Evolutionary conservation across 176 grass and related monocot species (phyloP).

Genomic region (Carex scoparia): DNA sequence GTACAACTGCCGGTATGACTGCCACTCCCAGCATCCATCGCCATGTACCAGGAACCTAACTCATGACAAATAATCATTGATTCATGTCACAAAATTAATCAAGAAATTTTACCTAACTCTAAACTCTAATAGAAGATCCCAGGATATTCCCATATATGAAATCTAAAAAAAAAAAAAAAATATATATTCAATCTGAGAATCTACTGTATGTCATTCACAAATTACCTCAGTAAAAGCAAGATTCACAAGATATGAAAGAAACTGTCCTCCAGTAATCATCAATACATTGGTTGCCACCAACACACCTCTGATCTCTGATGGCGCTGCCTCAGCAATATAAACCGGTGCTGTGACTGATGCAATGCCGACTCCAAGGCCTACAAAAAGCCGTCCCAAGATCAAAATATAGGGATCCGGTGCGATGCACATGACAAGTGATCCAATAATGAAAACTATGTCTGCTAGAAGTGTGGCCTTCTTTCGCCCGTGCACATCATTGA

Average conservation of each 20-base stretch:
- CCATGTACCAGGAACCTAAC: slow-evolving; percentile 92
- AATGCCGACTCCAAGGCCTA: slow-evolving; percentile 74
- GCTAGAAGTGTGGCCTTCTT: slow-evolving; percentile 87
- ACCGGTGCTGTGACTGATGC: slow-evolving; percentile 87
- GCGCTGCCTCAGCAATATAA: slow-evolving; percentile 87
- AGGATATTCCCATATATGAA: not conserved
- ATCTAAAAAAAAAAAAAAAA: too few relatives aligned
- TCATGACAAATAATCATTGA: slow-evolving; percentile 26
- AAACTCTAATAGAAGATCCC: not conserved
- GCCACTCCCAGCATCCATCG: slow-evolving; percentile 97
- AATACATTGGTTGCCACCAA: slow-evolving; percentile 83
- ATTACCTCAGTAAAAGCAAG: slow-evolving; percentile 87
- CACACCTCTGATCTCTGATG: slow-evolving; percentile 87
- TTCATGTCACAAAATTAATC: slow-evolving; percentile 15
- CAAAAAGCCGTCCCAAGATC: slow-evolving; percentile 73
- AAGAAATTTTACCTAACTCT: not conserved
- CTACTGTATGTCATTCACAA: not conserved
- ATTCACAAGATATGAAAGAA: slow-evolving; percentile 96
- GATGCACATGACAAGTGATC: slow-evolving; percentile 75
- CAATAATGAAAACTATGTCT: slow-evolving; percentile 69
- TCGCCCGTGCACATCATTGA: slow-evolving; percentile 79
- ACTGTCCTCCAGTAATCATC: slow-evolving; percentile 94
- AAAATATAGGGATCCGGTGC: slow-evolving; percentile 59
- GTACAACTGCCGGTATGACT: slow-evolving; percentile 73
- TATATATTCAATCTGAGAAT: not conserved